Evolutionary conservation across 2,329 filamentous ascomycete species (phyloP), one percentile per base, ranked within the genome.

Genomic region (Teratosphaeria nubilosa): DNA sequence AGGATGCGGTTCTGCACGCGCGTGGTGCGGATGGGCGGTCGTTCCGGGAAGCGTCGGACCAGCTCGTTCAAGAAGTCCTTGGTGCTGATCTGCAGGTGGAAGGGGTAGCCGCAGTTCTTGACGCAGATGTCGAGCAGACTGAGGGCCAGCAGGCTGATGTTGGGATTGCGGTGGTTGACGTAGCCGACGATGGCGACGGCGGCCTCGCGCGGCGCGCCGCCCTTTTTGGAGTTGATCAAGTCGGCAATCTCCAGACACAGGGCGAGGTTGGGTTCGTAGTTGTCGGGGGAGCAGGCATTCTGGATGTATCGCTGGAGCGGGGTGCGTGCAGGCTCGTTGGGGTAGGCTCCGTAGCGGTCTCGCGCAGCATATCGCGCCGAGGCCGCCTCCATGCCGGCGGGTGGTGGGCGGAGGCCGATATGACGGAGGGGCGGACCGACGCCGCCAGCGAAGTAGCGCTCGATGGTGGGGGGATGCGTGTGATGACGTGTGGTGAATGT

Each of bases 41-140:
- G 83, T 76, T 99, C 94, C 53, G 94, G 94, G 69, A 99, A 99
- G 64, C 94, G 84, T 65, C 94, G 86, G 61, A 99, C 94, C 60
- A 99, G 85, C 78, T 99, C 94, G 76, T 99, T 99, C 68, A 99
- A 85, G 68, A 99, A 99, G 70, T 99, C 94, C 74, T 99, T 99
- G 65, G 94, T 97, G 74, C 89, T 91, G 72, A 99, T 96, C 75
- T 99, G 94, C 59, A 99, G 85, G 71, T 99, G 94, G 75, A 99
- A 99, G 1, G 94, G 91, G 73, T 99, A 99, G 68, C 94, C 94
- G 81, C 94, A 99, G 77, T 99, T 99, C 80, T 99, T 99, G 75
- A 97, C 94, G 75, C 94, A 97, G 63, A 97, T 97, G 73, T 99
- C 94, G 71, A 99, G 88, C 65, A 99, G 84, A 68, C 80, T 86